Evolutionary conservation across 2,329 filamentous ascomycete genomes (phyloP).

Genomic region (Botryosphaeria dothidea): DNA sequence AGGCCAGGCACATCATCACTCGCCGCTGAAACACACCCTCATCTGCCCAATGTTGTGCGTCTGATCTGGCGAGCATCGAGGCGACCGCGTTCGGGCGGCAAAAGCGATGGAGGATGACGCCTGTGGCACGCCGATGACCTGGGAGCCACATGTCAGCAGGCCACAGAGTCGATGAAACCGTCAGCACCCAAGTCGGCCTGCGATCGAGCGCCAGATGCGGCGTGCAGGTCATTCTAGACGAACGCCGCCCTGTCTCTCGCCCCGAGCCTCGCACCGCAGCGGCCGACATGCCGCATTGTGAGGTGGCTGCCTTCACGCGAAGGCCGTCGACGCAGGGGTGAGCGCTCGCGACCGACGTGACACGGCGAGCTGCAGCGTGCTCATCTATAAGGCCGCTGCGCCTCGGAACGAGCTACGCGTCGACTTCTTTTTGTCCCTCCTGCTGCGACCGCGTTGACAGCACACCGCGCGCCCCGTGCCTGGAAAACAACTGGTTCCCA

Average conservation of each 20-base stretch:
- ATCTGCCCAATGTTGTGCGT: background rate
- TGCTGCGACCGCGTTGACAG: background rate
- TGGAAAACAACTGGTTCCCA: background rate
- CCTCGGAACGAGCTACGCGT: constrained; percentile 12
- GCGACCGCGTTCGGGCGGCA: background rate
- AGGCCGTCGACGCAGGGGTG: background rate
- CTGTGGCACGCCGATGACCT: background rate
- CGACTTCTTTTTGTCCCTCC: constrained; percentile 5
- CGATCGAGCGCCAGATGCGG: constrained; percentile 9
- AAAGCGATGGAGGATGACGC: constrained; percentile 4
- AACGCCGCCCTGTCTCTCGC: background rate
- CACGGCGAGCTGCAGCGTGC: constrained; percentile 1
- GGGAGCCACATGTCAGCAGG: constrained; percentile 1
- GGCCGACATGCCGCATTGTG: background rate
- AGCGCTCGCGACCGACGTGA: background rate
- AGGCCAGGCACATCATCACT: background rate
- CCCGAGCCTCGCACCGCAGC: background rate
- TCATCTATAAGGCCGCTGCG: constrained; percentile 12
- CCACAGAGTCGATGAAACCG: background rate
- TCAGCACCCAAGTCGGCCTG: background rate
- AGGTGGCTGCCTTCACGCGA: background rate
- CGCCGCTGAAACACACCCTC: background rate
- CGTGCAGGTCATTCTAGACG: background rate
- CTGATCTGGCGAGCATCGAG: background rate
- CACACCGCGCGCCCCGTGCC: constrained; percentile 1